phyloP scores from a whole-genome alignment of 2,329 filamentous ascomycete species.

The Pyricularia sp. region DNA sequence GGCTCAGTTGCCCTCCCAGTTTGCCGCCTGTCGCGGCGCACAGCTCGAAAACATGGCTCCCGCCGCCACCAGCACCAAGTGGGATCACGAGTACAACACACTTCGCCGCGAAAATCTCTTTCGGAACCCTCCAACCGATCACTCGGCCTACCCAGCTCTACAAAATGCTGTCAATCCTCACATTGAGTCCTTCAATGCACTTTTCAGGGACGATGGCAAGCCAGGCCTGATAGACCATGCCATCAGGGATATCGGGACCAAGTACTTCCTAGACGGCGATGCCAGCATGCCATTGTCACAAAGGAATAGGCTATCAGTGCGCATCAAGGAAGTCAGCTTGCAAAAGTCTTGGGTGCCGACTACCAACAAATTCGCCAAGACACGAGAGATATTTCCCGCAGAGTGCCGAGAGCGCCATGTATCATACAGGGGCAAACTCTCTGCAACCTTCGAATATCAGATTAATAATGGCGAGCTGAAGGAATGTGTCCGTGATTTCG shows the following conservation, averaged over 20 bases:
- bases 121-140: slow-evolving; percentile 73
- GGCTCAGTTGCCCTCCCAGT: not conserved
- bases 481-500: slow-evolving; percentile 73
- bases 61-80: slow-evolving; percentile 48
- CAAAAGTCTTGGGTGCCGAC: slow-evolving; percentile 70
- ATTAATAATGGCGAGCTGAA: slow-evolving; percentile 79
- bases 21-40: not conserved
- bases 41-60: not conserved
- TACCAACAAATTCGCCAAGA: slow-evolving; percentile 71
- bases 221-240: slow-evolving; percentile 52
- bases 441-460: slow-evolving; percentile 69
- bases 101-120: slow-evolving; percentile 81
- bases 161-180: slow-evolving; percentile 81
- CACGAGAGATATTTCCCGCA: slow-evolving; percentile 76
- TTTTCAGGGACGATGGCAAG: slow-evolving; percentile 60
- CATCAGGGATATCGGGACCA: slow-evolving; percentile 79
- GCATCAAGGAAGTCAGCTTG: slow-evolving; percentile 68
- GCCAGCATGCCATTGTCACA: slow-evolving; percentile 42
- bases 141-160: slow-evolving; percentile 75
- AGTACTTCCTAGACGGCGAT: slow-evolving; percentile 74
- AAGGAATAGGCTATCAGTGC: slow-evolving; percentile 65
- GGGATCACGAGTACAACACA: slow-evolving; percentile 79
- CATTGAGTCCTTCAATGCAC: slow-evolving; percentile 86
- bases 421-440: slow-evolving; percentile 79
- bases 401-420: slow-evolving; percentile 91